Conservation (phyloP, 148 eudicot species). For the Chenopodium quinoa region DNA sequence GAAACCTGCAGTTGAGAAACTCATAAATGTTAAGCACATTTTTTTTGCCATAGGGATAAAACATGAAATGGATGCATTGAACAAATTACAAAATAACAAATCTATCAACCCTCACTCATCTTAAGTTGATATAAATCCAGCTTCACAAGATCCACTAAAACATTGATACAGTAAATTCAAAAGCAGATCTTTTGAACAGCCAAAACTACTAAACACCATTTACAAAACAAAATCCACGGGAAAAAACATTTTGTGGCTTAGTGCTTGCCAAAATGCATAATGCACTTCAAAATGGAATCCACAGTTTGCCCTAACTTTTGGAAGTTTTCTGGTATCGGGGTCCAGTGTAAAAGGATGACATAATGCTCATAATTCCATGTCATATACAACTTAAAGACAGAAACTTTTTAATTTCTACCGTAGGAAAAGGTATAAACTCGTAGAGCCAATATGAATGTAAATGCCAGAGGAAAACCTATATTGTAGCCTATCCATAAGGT, state of each 20-base stretch:
- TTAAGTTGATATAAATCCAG: background rate
- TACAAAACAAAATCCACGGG: background rate
- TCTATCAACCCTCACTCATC: background rate
- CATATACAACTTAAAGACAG: background rate
- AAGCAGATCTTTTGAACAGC: background rate
- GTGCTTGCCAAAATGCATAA: background rate
- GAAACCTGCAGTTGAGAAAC: slow-evolving; percentile 47
- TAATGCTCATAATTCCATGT: background rate
- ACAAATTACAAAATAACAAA: background rate
- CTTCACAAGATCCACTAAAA: background rate
- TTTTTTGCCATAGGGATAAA: background rate
- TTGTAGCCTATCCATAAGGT: background rate
- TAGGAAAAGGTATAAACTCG: background rate
- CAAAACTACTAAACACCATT: background rate
- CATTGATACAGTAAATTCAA: background rate
- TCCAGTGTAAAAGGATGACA: background rate
- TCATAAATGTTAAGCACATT: background rate
- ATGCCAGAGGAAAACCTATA: background rate
- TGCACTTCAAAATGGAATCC: background rate
- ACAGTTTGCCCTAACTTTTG: background rate
- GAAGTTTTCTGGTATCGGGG: background rate
- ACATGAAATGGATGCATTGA: background rate
- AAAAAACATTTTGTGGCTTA: too few species aligned
- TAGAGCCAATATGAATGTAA: background rate
- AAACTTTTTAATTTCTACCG: background rate